Base-by-base conservation (phyloP, 306 rosid genomes). In the Pyrus bretschneideri region DNA sequence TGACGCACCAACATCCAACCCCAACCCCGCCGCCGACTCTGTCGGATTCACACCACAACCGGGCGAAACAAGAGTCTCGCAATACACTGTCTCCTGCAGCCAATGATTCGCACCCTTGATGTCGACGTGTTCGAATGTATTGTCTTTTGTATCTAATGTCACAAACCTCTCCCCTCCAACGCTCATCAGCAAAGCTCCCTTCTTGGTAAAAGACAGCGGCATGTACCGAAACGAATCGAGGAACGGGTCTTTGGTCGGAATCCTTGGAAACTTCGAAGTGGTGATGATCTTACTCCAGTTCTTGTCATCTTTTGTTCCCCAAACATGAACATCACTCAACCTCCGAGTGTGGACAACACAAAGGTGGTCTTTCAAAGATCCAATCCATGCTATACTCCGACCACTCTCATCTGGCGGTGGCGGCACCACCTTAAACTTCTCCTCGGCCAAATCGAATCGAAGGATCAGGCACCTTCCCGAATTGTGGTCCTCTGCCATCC, bases 21-120 rank as follows among this genome's bases (percentile, higher is more conserved):
- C 67, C 11, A 64, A 58, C 44, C 40, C 45, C 17, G 29, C 3
- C 12, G 73, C 49, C n/a, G 51, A 14, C 23, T 69, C 70, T 4
- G 57, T 27, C 78, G 33, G 69, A 18, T 71, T 65, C 0, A 27
- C 11, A 4, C 73, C 70, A 17, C 76, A 57, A 25, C 75, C 46
- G 1, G 90, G 86, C 22, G 81, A 84, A 35, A 86, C 88, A 75
- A 86, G 69, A 54, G 78, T 86, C 62, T 86, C 84, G 31, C 81
- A 79, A 35, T 67, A 81, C 45, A 73, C 27, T 0, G 76, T 84
- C 82, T 81, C 90, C 58, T 84, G 84, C 76, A 79, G 69, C 85
- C 86, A 79, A 23, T 61, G 82, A 52, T 71, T 71, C 18, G 78
- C 83, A 11, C 79, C 81, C 0, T 35, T 17, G 4, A 81, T 81